These are phyloP conservation scores for Articulospora tetracladia DNA, from an alignment of 495 filamentous ascomycete genomes.

Conservation along the genomic window DNA sequence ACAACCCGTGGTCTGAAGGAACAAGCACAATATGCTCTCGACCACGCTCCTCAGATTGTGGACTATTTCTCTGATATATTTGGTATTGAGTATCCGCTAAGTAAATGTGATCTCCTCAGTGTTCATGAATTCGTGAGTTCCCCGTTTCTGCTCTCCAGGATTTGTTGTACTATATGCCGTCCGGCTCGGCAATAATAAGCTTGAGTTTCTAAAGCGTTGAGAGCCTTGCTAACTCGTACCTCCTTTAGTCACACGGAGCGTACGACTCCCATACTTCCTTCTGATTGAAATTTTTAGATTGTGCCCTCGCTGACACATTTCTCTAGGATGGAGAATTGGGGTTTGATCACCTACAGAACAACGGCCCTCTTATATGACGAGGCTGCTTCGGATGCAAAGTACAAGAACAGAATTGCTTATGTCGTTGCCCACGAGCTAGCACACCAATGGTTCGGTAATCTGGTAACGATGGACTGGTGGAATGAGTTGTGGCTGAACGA, in stretches of 20 bases:
- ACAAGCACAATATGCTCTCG: conserved; percentile 80
- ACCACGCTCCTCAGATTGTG: conserved; percentile 82
- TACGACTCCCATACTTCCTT: conserved; percentile 45
- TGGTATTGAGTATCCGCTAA: conserved; percentile 89
- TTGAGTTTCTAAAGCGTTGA: background rate
- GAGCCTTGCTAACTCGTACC: conserved; percentile 30
- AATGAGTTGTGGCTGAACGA: conserved; percentile 96
- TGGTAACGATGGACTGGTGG: conserved; percentile 90
- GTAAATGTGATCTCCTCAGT: conserved; percentile 91
- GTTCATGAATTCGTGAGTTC: conserved; percentile 81
- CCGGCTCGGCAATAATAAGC: conserved; percentile 30
- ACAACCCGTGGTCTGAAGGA: conserved; percentile 87
- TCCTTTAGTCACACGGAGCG: conserved; percentile 58
- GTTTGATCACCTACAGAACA: conserved; percentile 91
- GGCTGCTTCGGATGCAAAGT: conserved; percentile 79
- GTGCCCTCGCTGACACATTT: conserved; percentile 30
- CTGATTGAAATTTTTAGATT: background rate
- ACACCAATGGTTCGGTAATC: conserved; percentile 98
- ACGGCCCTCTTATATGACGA: conserved; percentile 92
- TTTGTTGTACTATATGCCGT: background rate
- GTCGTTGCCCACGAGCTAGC: conserved; percentile 93
- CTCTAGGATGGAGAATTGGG: conserved; percentile 78
- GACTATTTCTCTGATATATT: conserved; percentile 96
- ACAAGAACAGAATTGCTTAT: conserved; percentile 88
- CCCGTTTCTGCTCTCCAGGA: background rate